Evolutionary conservation across 2,329 filamentous ascomycete genomes (phyloP), one percentile per base, ranked within the genome.

Genomic region (Cercospora zeina): DNA sequence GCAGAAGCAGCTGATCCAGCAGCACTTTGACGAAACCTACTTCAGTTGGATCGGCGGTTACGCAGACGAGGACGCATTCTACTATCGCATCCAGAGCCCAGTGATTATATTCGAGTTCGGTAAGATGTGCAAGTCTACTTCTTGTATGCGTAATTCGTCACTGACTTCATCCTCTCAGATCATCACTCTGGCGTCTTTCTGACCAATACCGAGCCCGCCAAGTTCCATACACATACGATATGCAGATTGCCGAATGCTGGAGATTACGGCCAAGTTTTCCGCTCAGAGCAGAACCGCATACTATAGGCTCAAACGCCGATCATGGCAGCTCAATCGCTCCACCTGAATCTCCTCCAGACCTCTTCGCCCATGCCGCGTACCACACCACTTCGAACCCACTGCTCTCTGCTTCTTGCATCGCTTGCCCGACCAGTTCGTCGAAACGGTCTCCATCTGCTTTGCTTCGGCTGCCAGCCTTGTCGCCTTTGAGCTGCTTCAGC

Each of bases 181-280:
- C 71, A 79, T 89, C 54, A 64, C 34, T 62, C 63, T 14, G 89
- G 89, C 0, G 89, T 93, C 0, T 93, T 92, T 68, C 74, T 93
- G 70, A 86, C 82, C 1, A 93, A 93, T 70, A 79, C 80, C 54
- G 84, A 89, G 74, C 89, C 90, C 0, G 86, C 86, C 33, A 90
- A 89, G 74, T 93, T 90, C 69, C 90, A 93, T 69, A 89, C 90
- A 21, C 90, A 93, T 73, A 93, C 89, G 0, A 76, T 91, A 57
- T 76, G 90, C 65, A 76, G 90, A 36, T 87, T 85, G 33, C 90
- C 90, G 0, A 93, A 93, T 73, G 85, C 78, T 0, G 90, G 89
- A 0, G 90, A 93, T 71, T 93, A 93, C 72, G 89, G 90, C 0
- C 83, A 80, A 67, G 83, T 81, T 9, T 58, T 70, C 56, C 58